These are phyloP conservation scores for Brassica juncea DNA, from an alignment of 345 rosid species.

Conservation along the genomic window DNA sequence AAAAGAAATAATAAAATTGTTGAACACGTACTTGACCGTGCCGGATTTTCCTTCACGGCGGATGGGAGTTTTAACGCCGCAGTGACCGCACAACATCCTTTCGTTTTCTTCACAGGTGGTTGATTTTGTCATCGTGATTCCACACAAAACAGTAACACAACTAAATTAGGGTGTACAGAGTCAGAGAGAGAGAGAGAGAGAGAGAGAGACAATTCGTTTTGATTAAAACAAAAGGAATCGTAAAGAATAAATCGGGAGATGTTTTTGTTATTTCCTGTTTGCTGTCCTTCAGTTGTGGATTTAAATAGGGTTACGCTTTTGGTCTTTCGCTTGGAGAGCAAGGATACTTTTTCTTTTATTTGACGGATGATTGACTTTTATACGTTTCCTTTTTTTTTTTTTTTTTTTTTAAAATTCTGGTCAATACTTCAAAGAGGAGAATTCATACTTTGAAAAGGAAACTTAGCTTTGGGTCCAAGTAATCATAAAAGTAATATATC, in stretches of 20 bases:
- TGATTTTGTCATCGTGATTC: conserved; percentile 3
- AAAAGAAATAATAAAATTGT: neutral
- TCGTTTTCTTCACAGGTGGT: conserved; percentile 13
- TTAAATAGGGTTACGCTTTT: conserved; percentile 2
- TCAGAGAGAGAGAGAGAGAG: neutral
- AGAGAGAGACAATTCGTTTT: neutral
- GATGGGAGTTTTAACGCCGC: conserved; percentile 22
- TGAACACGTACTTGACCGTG: conserved; percentile 26
- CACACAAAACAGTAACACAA: neutral
- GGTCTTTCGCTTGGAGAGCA: conserved; percentile 23
- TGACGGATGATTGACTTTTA: neutral
- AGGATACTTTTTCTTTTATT: neutral
- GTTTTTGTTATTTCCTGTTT: neutral
- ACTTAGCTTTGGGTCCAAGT: neutral
- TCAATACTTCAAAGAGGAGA: neutral
- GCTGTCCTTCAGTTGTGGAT: neutral
- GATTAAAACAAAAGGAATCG: neutral
- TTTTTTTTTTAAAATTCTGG: neutral
- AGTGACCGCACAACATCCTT: conserved; percentile 35
- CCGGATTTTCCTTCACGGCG: conserved; percentile 22
- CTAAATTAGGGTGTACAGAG: neutral
- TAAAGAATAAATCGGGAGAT: neutral
- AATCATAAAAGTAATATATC: neutral
- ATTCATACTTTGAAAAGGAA: neutral
- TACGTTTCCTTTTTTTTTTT: neutral